Conservation (phyloP, 768 basidiomycete species). For the Xerocomus potaroensis region DNA sequence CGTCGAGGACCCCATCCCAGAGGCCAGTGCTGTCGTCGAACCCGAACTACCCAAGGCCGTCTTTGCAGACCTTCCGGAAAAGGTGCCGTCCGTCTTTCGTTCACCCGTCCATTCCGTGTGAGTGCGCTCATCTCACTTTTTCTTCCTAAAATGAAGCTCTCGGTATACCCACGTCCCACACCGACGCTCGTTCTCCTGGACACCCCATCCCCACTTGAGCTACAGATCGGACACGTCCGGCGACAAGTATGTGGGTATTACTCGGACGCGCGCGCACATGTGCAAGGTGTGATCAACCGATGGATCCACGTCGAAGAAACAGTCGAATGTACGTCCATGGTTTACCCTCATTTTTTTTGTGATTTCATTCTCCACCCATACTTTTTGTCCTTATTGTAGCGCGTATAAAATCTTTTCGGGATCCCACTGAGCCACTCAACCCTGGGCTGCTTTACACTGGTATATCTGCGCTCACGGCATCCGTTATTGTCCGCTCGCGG, state of each 20-base stretch:
- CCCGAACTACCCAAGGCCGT: slow-evolving; percentile 11
- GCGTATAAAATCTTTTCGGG: slow-evolving; percentile 78
- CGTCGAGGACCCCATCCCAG: neutral
- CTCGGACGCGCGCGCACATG: slow-evolving; percentile 52
- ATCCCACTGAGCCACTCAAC: slow-evolving; percentile 76
- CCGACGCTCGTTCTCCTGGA: slow-evolving; percentile 70
- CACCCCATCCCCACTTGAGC: slow-evolving; percentile 68
- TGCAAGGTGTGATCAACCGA: slow-evolving; percentile 67
- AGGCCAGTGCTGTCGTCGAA: slow-evolving; percentile 1
- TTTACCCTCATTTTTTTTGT: too few species aligned
- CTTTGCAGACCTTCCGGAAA: slow-evolving; percentile 22
- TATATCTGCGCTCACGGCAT: slow-evolving; percentile 82
- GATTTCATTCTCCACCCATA: neutral
- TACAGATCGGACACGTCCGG: slow-evolving; percentile 69
- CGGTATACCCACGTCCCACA: slow-evolving; percentile 71
- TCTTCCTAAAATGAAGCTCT: too few species aligned
- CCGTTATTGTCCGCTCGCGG: slow-evolving; percentile 81
- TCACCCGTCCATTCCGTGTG: neutral
- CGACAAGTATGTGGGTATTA: slow-evolving; percentile 54
- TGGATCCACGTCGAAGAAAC: slow-evolving; percentile 87
- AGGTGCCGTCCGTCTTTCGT: slow-evolving; percentile 11
- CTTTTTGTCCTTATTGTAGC: slow-evolving; percentile 37
- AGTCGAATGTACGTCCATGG: slow-evolving; percentile 67
- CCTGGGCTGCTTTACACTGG: slow-evolving; percentile 91
- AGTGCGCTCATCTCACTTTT: too few species aligned